phyloP scores from a whole-genome alignment of 768 basidiomycete species.

The Mycena venus region DNA sequence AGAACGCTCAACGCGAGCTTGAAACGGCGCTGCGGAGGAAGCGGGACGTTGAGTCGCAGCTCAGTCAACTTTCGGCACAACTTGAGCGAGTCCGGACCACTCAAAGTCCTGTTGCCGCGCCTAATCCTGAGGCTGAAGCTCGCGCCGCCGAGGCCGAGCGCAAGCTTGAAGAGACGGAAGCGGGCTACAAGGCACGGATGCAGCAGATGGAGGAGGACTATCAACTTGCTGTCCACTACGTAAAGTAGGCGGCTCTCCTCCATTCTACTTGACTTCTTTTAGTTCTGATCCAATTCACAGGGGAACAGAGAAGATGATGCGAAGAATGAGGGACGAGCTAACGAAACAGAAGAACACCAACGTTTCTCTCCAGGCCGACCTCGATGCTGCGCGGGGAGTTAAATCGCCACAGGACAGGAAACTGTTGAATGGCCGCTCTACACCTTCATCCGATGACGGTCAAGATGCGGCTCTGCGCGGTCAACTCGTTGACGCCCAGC shows the following conservation, averaged over 20 bases:
- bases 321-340: slow-evolving; percentile 95
- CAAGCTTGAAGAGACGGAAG: slow-evolving; percentile 84
- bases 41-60: slow-evolving; percentile 81
- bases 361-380: slow-evolving; percentile 84
- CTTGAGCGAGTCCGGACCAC: slow-evolving; percentile 75
- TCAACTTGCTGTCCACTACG: slow-evolving; percentile 96
- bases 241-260: slow-evolving; percentile 80
- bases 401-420: slow-evolving; percentile 60
- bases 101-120: slow-evolving; percentile 62
- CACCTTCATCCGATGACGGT: slow-evolving; percentile 82
- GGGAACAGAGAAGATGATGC: slow-evolving; percentile 98
- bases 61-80: slow-evolving; percentile 72
- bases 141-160: slow-evolving; percentile 79
- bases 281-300: slow-evolving; percentile 53
- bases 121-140: slow-evolving; percentile 55
- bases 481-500: slow-evolving; percentile 84
- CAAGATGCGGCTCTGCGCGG: slow-evolving; percentile 69
- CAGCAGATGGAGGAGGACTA: slow-evolving; percentile 96
- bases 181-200: slow-evolving; percentile 82
- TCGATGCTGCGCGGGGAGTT: slow-evolving; percentile 78
- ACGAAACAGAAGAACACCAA: slow-evolving; percentile 91
- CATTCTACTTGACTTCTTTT: slow-evolving; percentile 24
- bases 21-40: slow-evolving; percentile 74
- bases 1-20: slow-evolving; percentile 83
- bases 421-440: slow-evolving; percentile 78